Conservation (phyloP, 2,329 filamentous ascomycete species). For the Colletotrichum sp. region DNA sequence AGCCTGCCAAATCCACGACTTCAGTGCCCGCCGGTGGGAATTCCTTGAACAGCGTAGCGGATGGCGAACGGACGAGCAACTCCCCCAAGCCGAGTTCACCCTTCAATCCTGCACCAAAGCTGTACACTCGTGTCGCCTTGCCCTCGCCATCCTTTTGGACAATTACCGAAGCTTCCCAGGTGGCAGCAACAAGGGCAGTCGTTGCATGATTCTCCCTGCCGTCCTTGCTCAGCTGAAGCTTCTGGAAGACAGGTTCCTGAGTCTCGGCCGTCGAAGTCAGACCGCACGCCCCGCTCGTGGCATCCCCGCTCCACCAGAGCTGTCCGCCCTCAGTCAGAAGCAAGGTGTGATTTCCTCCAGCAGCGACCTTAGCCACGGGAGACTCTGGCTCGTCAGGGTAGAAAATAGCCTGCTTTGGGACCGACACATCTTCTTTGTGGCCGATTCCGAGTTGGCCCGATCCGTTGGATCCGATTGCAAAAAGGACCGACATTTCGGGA, state of each 20-base stretch:
- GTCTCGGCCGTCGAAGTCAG: slow-evolving; percentile 31
- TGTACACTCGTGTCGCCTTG: slow-evolving; percentile 58
- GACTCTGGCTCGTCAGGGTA: slow-evolving; percentile 40
- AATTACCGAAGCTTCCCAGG: slow-evolving; percentile 78
- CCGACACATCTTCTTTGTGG: slow-evolving; percentile 73
- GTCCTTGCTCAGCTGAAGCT: slow-evolving; percentile 38
- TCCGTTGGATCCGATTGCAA: slow-evolving; percentile 78
- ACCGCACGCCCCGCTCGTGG: slow-evolving; percentile 60
- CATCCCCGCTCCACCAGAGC: slow-evolving; percentile 71
- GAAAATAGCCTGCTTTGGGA: slow-evolving; percentile 69
- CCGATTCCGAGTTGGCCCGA: slow-evolving; percentile 77
- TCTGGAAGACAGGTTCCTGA: slow-evolving; percentile 42
- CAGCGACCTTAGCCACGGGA: slow-evolving; percentile 44
- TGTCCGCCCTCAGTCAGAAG: slow-evolving; percentile 65
- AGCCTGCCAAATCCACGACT: slow-evolving; percentile 71
- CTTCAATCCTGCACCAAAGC: slow-evolving; percentile 69
- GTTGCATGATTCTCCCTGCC: slow-evolving; percentile 29
- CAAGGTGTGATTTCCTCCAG: slow-evolving; percentile 89
- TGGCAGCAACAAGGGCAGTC: slow-evolving; percentile 64
- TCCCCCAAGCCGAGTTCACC: slow-evolving; percentile 75
- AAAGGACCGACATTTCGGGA: slow-evolving; percentile 57
- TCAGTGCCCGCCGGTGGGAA: slow-evolving; percentile 68
- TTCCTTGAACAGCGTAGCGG: slow-evolving; percentile 54
- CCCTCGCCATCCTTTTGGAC: slow-evolving; percentile 52
- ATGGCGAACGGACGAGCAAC: slow-evolving; percentile 52